Conservation (phyloP, 2,329 filamentous ascomycete genomes). For the Podosphaera xanthii region DNA sequence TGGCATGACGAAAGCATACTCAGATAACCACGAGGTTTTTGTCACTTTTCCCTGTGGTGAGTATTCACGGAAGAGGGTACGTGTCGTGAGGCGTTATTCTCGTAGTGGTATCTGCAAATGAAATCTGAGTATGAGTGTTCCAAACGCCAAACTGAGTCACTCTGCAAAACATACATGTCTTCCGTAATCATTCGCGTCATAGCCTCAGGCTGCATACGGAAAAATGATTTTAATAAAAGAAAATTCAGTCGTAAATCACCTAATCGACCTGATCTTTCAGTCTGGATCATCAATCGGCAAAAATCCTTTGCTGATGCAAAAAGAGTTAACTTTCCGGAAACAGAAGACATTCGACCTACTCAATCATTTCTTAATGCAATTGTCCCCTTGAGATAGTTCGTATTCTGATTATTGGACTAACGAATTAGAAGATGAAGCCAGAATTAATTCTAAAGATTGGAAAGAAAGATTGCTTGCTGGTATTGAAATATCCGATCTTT, state of each 20-base stretch:
- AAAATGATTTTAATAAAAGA: too few relatives aligned
- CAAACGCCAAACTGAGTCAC: too few relatives aligned
- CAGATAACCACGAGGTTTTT: too few relatives aligned
- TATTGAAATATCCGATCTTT: not conserved
- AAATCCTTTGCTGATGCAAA: not conserved
- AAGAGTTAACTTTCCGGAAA: not conserved
- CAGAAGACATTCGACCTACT: not conserved
- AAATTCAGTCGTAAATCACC: not conserved
- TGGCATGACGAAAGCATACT: too few relatives aligned
- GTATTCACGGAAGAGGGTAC: too few relatives aligned
- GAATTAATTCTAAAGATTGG: not conserved
- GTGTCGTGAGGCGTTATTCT: too few relatives aligned
- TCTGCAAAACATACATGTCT: too few relatives aligned
- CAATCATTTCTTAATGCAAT: not conserved
- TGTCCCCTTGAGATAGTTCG: not conserved
- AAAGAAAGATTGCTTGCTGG: not conserved
- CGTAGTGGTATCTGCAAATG: too few relatives aligned
- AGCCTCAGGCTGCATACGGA: too few relatives aligned
- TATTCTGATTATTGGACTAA: not conserved
- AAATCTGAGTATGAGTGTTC: too few relatives aligned
- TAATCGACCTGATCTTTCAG: not conserved
- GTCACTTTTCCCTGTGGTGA: too few relatives aligned
- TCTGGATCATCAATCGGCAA: not conserved
- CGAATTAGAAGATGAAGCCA: not conserved
- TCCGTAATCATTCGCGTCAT: too few relatives aligned